Evolutionary conservation across 495 filamentous ascomycete genomes (phyloP).

Genomic region (Podospora conica): DNA sequence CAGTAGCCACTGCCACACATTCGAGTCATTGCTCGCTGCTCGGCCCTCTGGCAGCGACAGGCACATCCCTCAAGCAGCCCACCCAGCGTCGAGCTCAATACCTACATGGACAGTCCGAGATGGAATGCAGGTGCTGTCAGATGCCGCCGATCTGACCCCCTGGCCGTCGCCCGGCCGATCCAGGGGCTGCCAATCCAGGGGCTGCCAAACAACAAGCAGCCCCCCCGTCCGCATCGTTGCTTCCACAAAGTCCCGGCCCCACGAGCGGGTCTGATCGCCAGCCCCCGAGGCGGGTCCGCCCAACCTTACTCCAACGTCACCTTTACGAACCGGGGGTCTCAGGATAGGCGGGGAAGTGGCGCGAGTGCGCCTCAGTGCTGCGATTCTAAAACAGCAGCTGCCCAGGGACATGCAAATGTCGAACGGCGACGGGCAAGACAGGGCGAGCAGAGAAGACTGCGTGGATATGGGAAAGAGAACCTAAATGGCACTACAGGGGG

Average conservation of each 20-base stretch:
- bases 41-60: background rate
- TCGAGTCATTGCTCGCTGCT: background rate
- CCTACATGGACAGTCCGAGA: no score
- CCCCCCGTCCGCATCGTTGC: no score
- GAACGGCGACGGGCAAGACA: no score
- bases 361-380: no score
- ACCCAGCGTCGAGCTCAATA: background rate
- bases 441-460: background rate
- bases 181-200: background rate
- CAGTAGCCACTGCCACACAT: background rate
- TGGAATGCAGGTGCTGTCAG: accelerated
- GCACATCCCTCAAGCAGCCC: background rate
- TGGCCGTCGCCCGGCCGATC: background rate
- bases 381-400: no score
- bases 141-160: no score
- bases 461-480: no score
- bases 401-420: background rate
- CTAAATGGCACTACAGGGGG: no score
- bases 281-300: background rate
- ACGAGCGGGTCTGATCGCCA: background rate
- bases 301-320: background rate
- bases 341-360: background rate
- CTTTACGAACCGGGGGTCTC: background rate
- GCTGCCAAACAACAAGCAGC: no score
- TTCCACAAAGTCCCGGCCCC: no score